phyloP scores from a whole-genome alignment of 179 eudicot species.

The Heliamphora ciliata region DNA sequence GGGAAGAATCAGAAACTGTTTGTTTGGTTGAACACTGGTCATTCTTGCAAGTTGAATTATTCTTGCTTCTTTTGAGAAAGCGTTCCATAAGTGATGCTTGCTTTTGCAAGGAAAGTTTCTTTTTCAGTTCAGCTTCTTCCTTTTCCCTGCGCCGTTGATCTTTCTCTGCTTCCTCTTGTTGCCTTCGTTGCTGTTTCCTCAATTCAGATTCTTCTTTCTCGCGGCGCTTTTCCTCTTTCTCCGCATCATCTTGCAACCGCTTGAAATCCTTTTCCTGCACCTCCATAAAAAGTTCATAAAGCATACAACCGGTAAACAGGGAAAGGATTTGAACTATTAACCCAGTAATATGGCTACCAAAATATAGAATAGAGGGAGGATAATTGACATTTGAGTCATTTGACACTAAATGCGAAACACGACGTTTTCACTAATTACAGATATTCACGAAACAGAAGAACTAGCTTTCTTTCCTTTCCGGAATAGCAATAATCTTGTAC shows the following conservation, averaged over 20 bases:
- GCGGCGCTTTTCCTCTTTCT: constrained; percentile 67
- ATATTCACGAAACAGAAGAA: background rate
- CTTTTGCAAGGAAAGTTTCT: constrained; percentile 57
- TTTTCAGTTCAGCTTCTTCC: constrained; percentile 81
- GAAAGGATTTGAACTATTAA: background rate
- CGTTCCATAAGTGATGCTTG: constrained; percentile 95
- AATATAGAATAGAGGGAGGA: background rate
- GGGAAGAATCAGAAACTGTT: constrained; percentile 24
- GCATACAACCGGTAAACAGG: background rate
- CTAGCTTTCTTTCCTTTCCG: background rate
- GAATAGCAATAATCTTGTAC: background rate
- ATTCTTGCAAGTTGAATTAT: constrained; percentile 28
- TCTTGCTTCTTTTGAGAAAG: constrained; percentile 61
- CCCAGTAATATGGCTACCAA: background rate
- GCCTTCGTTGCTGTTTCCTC: constrained; percentile 55
- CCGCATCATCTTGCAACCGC: constrained; percentile 73
- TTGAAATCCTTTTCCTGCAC: constrained; percentile 80
- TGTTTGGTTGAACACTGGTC: constrained; percentile 28
- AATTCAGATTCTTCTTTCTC: constrained; percentile 70
- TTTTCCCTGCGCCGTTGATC: constrained; percentile 70
- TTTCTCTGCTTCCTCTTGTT: constrained; percentile 87
- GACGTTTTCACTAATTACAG: background rate
- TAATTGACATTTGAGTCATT: background rate
- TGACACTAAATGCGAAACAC: background rate
- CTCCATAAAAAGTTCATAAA: background rate